phyloP scores from a whole-genome alignment of 805 yeast species.

The Pichia kluyveri region DNA sequence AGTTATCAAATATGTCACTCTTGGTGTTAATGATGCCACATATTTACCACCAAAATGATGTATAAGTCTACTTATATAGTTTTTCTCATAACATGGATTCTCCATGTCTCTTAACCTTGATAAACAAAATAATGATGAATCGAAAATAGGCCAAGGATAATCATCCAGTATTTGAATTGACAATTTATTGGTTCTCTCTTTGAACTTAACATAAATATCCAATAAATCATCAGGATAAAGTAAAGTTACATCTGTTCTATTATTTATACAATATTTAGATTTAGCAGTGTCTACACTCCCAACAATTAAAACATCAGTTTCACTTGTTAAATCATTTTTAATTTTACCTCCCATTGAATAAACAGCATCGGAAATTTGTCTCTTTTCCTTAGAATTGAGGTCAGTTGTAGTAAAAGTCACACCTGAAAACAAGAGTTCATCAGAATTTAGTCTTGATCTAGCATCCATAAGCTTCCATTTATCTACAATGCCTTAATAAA shows the following conservation, averaged over 20 bases:
- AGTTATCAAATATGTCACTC: constrained; percentile 38
- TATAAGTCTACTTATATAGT: constrained; percentile 28
- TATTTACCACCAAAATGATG: constrained; percentile 40
- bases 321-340: constrained; percentile 50
- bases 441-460: background rate
- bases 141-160: constrained; percentile 33
- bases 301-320: constrained; percentile 49
- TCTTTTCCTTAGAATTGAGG: constrained; percentile 31
- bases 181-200: constrained; percentile 35
- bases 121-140: constrained; percentile 35
- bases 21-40: constrained; percentile 39
- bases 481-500: background rate
- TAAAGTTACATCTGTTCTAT: constrained; percentile 50
- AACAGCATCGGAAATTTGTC: constrained; percentile 37
- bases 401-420: constrained; percentile 52
- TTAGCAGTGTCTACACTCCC: constrained; percentile 52
- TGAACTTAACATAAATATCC: constrained; percentile 30
- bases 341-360: constrained; percentile 51
- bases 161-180: constrained; percentile 11
- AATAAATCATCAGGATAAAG: constrained; percentile 37
- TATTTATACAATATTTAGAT: constrained; percentile 39
- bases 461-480: background rate
- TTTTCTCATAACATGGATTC: constrained; percentile 20
- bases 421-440: constrained; percentile 34
- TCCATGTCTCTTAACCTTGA: constrained; percentile 27